Conservation (phyloP, 2,329 filamentous ascomycete genomes). For the Drechmeria coniospora region DNA sequence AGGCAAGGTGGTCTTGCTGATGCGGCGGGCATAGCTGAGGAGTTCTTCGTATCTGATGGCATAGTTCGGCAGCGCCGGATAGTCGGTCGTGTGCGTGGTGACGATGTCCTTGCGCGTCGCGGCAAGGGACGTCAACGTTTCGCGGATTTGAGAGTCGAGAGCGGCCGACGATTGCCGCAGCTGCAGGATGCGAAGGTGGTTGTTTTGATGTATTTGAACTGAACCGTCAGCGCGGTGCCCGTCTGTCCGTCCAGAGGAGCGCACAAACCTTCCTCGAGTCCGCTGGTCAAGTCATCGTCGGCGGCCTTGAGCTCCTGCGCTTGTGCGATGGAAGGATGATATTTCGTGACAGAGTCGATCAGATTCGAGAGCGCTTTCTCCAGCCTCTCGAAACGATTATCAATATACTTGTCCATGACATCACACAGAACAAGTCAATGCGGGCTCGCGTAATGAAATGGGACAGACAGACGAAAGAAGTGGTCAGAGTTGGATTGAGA, state of each 20-base stretch:
- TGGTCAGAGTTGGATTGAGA: neutral
- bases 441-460: neutral
- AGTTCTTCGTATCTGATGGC: constrained; percentile 57
- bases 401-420: constrained; percentile 46
- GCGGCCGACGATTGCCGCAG: constrained; percentile 50
- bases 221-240: too few species aligned
- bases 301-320: constrained; percentile 56
- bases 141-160: constrained; percentile 58
- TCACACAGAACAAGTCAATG: neutral
- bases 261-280: constrained; percentile 48
- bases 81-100: constrained; percentile 41
- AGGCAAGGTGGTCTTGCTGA: constrained; percentile 65
- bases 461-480: neutral
- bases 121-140: constrained; percentile 54
- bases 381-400: constrained; percentile 47
- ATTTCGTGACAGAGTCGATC: constrained; percentile 68
- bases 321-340: constrained; percentile 56
- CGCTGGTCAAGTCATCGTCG: constrained; percentile 49
- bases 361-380: constrained; percentile 52
- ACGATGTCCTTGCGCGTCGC: constrained; percentile 59
- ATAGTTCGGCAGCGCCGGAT: constrained; percentile 34
- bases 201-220: constrained; percentile 64
- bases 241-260: too few species aligned
- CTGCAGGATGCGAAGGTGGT: constrained; percentile 50
- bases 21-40: constrained; percentile 62